Base-by-base conservation (phyloP, 768 basidiomycete species). In the Collybia sordida region DNA sequence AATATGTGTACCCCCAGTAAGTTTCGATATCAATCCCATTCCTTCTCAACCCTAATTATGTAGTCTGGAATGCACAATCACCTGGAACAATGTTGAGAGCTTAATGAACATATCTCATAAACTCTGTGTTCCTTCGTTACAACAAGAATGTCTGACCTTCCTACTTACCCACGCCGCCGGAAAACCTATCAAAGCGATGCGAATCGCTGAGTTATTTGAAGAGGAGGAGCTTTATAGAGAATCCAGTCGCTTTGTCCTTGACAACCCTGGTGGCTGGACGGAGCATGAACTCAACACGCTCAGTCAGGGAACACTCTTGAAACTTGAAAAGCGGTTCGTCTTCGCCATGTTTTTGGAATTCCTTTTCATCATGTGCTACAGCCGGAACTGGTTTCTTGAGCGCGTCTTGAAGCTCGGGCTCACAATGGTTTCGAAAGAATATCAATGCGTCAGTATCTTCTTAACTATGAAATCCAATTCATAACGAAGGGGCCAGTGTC, bases 301-400 rank as follows among this genome's bases (percentile, higher is more conserved):
- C 31, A 86, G 82, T 51, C 81, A 85, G 45, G 86, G 87, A 48
- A 98, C 95, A 0, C 73, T 90, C 9, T 72, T 96, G 45, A 96
- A 94, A 62, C 80, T 98, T 21, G 93, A 96, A 68, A 92, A 91
- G 66, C 75, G 91, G 89, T 82, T 50, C 38, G 73, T 64, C 14
- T 37, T n/a, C 14, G n/a, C 41, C 36, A n/a, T 31, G 27, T 34
- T n/a, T 12, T 17, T 31, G 11, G 24, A 12, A 6, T 17, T 42
- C 12, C 37, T 21, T 22, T 41, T 24, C 24, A 50, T 40, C 34
- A 45, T 22, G 6, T 25, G 23, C 40, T 25, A 14, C 56, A 92
- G 93, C 28, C 81, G 95, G 50, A 95, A 86, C 47, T 97, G 94
- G 94, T 97, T 97, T 70, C 79, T 97, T 17, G 95, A 98, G 64